phyloP scores from a whole-genome alignment of 2,329 filamentous ascomycete genomes.

The Lecanosticta acicola region DNA sequence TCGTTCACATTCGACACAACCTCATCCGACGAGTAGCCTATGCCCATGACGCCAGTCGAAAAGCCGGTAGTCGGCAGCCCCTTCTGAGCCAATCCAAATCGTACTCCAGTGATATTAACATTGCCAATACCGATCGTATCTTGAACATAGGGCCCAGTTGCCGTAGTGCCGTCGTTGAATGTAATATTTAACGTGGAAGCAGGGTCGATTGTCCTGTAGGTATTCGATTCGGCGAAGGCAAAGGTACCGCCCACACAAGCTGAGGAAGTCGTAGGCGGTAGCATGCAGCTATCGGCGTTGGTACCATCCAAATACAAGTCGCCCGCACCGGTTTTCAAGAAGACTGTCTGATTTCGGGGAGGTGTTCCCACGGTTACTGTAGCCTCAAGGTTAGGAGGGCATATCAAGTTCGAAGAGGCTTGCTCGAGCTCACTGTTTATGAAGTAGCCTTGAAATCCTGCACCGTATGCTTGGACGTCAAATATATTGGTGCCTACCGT shows the following conservation, averaged over 20 bases:
- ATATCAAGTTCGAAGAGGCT: too few relatives aligned
- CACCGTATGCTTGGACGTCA: not conserved
- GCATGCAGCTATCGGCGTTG: constrained; percentile 15
- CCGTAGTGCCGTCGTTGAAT: constrained; percentile 22
- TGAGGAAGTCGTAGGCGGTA: constrained; percentile 3
- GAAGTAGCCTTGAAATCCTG: not conserved
- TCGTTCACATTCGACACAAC: constrained; percentile 4
- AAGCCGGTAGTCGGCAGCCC: constrained; percentile 14
- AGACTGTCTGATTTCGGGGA: constrained; percentile 23
- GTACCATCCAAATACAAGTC: constrained; percentile 26
- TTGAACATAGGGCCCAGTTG: constrained; percentile 17
- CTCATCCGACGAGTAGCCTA: constrained; percentile 24
- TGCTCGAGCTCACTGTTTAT: not conserved
- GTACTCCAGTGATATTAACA: constrained; percentile 20
- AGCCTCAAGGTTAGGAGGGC: not conserved
- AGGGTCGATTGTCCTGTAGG: constrained; percentile 16
- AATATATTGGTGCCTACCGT: not conserved
- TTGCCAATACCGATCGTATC: constrained; percentile 25
- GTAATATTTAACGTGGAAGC: constrained; percentile 20
- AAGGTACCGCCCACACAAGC: constrained; percentile 25
- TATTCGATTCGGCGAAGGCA: constrained; percentile 16
- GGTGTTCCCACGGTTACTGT: constrained; percentile 28
- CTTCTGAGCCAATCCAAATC: constrained; percentile 22
- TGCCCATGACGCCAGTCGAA: constrained; percentile 24
- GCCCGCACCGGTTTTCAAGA: constrained; percentile 29